These are phyloP conservation scores for Microsporum audouinii DNA, from an alignment of 2,329 filamentous ascomycete species.

Conservation along the genomic window DNA sequence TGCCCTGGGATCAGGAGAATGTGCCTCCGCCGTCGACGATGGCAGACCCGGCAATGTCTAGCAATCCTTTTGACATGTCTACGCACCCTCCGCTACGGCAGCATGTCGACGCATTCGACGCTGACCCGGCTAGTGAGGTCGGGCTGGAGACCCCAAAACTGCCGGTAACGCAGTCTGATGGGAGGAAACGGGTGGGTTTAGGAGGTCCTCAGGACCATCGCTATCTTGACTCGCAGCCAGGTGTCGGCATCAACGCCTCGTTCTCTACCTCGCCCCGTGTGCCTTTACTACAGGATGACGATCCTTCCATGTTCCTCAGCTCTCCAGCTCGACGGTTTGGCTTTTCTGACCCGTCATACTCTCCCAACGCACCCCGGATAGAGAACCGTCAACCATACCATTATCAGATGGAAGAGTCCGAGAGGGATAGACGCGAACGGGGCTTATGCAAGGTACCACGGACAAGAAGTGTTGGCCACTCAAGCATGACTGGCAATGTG, in stretches of 20 bases:
- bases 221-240: slow-evolving; percentile 12
- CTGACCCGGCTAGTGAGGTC: not conserved
- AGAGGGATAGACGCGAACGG: slow-evolving; percentile 25
- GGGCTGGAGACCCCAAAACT: slow-evolving; percentile 2
- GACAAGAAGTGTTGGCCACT: slow-evolving; percentile 21
- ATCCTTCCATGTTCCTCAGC: slow-evolving; percentile 38
- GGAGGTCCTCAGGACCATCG: not conserved
- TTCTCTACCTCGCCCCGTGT: slow-evolving; percentile 37
- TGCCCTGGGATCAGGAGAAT: slow-evolving; percentile 39
- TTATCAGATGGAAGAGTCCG: slow-evolving; percentile 39
- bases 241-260: slow-evolving; percentile 31
- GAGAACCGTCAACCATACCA: slow-evolving; percentile 36
- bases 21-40: slow-evolving; percentile 16
- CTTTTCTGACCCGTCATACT: slow-evolving; percentile 25
- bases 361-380: slow-evolving; percentile 17
- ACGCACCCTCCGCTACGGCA: slow-evolving; percentile 1
- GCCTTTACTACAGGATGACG: slow-evolving; percentile 27
- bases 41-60: slow-evolving; percentile 13
- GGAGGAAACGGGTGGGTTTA: not conserved
- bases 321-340: slow-evolving; percentile 40
- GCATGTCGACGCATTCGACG: slow-evolving; percentile 15
- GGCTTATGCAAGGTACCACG: slow-evolving; percentile 26
- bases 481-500: slow-evolving; percentile 21
- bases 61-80: slow-evolving; percentile 18
- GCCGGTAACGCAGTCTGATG: not conserved